Base-by-base conservation (phyloP, 2,329 filamentous ascomycete genomes). In the Aspergillus pseudonomiae region DNA sequence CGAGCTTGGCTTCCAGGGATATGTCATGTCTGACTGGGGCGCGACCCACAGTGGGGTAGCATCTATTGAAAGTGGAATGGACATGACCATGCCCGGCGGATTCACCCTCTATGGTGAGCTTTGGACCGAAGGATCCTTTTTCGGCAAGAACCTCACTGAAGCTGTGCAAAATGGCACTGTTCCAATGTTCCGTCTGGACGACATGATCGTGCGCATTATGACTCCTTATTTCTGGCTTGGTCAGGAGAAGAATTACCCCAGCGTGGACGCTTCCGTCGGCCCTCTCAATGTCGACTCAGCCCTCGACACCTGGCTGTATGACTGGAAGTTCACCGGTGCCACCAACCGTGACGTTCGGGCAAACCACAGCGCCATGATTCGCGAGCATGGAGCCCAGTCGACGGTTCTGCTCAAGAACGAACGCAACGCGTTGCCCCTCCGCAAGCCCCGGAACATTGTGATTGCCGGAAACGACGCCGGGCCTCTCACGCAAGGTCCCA, bases 281-380 rank as follows among this genome's bases (percentile, higher is more conserved):
- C 39, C 39, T 41, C 39, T 28, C 21, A 53, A 48, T 19, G 50
- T 28, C 82, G 39, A 41, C 7, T 41, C 63, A 14, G 30, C 32
- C 16, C 32, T 21, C 36, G 57, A 4, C 46, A 32, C 36, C 39
- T 24, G 32, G 48, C 75, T 82, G 58, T 76, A 82, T 60, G 69
- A 74, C 24, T 66, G 62, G 28, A 65, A 65, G 5, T 52, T 60
- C 4, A 62, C 63, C 19, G 62, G 58, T 21, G 39, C 54, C 43
- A 60, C 67, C 3, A 63, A 41, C 39, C 57, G 67, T 28, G 89
- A 96, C 72, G 93, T 94, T 12, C 90, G 88, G 55, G 84, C 77
- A 36, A 83, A 93, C 57, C 92, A 96, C 73, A 87, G 80, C 43
- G 74, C 79, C 21, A 80, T 91, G 57, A 94, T 95, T 66, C 88